Evolutionary conservation across 768 basidiomycete species (phyloP).

Genomic region (Exidia glandulosa): DNA sequence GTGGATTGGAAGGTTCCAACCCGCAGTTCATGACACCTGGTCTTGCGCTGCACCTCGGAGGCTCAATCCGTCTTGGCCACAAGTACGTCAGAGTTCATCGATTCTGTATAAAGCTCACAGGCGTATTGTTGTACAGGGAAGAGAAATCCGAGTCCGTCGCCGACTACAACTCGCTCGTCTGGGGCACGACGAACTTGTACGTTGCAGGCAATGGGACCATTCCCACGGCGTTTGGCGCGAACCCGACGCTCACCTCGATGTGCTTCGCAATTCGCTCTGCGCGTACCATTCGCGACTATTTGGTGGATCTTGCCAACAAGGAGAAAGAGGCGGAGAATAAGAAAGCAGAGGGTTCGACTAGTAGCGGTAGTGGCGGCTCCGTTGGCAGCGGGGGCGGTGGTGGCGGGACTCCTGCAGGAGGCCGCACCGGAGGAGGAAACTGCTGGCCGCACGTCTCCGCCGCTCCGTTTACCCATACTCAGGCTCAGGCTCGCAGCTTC

Average conservation of each 20-base stretch:
- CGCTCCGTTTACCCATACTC: too few species aligned
- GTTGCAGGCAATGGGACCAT: constrained; percentile 21
- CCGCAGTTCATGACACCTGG: constrained; percentile 23
- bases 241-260: constrained; percentile 12
- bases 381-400: too few species aligned
- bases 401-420: too few species aligned
- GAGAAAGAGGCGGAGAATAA: too few species aligned
- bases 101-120: background rate
- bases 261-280: constrained; percentile 1
- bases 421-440: too few species aligned
- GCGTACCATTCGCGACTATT: too few species aligned
- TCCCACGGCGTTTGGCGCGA: constrained; percentile 13
- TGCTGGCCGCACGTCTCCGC: too few species aligned
- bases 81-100: background rate
- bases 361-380: too few species aligned
- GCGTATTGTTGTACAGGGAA: constrained; percentile 1
- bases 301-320: too few species aligned
- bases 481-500: too few species aligned
- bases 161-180: constrained; percentile 15
- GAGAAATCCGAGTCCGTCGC: constrained; percentile 17
- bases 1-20: too few species aligned
- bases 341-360: too few species aligned
- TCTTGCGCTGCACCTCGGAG: constrained; percentile 12
- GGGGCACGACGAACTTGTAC: constrained; percentile 18
- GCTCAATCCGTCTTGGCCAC: constrained; percentile 1